Evolutionary conservation across 352 stramenopile species (phyloP), one percentile per base, ranked within the genome.

Genomic region (Pythium grandisporangium): DNA sequence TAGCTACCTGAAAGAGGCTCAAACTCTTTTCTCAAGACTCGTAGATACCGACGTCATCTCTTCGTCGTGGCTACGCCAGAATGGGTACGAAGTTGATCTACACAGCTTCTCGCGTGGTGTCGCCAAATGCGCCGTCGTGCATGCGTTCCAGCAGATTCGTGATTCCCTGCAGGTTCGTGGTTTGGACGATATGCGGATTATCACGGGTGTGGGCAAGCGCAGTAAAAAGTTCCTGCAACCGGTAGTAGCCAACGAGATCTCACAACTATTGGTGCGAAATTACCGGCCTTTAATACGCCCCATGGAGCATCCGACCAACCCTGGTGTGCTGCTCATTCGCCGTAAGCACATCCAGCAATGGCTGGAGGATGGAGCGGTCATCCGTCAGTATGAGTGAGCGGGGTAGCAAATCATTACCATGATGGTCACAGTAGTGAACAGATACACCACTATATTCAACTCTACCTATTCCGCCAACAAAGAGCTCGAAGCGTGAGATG

Each of bases 61-160:
- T 10, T 59, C 70, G 24, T 43, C 58, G 20, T 85, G 69, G 69
- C 46, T 74, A 26, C 57, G 62, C 2, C 66, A 79, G 24, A 61
- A 78, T 21, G 67, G 70, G 4, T 88, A 64, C 53, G 61, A 79
- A 37, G 71, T 88, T 38, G 72, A 88, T 25, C 48, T 88, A 52
- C 75, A 88, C 59, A 70, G 61, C 5, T 83, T 85, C 35, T 84
- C 70, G 17, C 53, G 56, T 14, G 71, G 71, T 14, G 55, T 81
- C 10, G 75, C 70, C 11, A 88, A 85, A 51, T 81, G 67, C 29
- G 75, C 75, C 1, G 66, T 85, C n/a, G 67, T 84, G 27, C 64
- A 64, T 30, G 66, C 72, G 11, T 73, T 88, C 17, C 58, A 70
- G 13, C 53, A 65, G 19, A 40, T 58, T 5, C 48, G 48, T 5